Evolutionary conservation across 2,329 filamentous ascomycete species (phyloP).

Genomic region (Aspergillus sp.): DNA sequence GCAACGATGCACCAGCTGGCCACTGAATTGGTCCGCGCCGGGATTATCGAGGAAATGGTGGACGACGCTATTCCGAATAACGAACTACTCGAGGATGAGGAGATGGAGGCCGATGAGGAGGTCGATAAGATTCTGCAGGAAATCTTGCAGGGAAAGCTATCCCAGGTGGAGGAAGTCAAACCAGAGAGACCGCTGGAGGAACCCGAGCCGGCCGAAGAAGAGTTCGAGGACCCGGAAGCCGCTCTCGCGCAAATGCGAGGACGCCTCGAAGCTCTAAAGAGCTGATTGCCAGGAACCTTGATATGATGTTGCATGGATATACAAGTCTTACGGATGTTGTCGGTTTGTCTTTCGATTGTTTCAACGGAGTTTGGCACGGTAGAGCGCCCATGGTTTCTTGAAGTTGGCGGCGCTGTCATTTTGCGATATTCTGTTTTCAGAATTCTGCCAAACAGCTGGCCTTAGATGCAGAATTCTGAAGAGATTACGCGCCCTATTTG

Average conservation of each 20-base stretch:
- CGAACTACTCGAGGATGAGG: slow-evolving; percentile 67
- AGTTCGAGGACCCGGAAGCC: slow-evolving; percentile 83
- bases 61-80: slow-evolving; percentile 77
- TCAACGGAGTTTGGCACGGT: slow-evolving; percentile 18
- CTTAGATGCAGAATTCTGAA: slow-evolving; percentile 17
- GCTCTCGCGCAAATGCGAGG: slow-evolving; percentile 95
- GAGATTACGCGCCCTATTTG: not conserved
- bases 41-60: slow-evolving; percentile 97
- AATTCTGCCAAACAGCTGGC: slow-evolving; percentile 24
- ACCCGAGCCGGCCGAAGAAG: slow-evolving; percentile 60
- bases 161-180: slow-evolving; percentile 63
- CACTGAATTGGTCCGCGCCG: slow-evolving; percentile 86
- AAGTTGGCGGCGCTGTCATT: not conserved
- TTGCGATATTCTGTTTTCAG: slow-evolving; percentile 6
- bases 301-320: not conserved
- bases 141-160: slow-evolving; percentile 78
- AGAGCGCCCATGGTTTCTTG: slow-evolving; percentile 11
- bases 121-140: slow-evolving; percentile 92
- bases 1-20: slow-evolving; percentile 86
- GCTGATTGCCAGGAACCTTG: slow-evolving; percentile 51
- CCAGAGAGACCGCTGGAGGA: slow-evolving; percentile 53
- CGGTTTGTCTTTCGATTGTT: slow-evolving; percentile 2
- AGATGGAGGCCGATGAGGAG: slow-evolving; percentile 77
- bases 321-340: not conserved
- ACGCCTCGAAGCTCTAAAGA: slow-evolving; percentile 85